Conservation (phyloP, 1,284 basidiomycete genomes). For the Rhodotorula sp. region DNA sequence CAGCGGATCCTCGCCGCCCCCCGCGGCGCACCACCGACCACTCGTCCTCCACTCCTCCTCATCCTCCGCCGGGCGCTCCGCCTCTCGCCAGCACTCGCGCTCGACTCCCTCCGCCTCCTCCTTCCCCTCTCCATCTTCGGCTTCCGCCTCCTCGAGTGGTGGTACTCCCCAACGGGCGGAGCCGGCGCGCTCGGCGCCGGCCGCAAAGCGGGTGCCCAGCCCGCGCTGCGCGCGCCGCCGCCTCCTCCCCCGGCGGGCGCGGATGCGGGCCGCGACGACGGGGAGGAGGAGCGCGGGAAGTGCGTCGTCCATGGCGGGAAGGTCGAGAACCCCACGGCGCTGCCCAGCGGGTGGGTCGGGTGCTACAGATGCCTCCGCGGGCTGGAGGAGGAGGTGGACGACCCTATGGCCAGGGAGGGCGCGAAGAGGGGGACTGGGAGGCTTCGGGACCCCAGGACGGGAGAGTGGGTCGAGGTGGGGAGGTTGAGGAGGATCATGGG, state of each 20-base stretch:
- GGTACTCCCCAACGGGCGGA: slow-evolving; percentile 92
- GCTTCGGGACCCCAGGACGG: slow-evolving; percentile 23
- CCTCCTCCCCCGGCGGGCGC: slow-evolving; percentile 67
- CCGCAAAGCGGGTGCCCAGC: slow-evolving; percentile 21
- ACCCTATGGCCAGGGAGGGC: not conserved
- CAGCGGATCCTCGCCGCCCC: slow-evolving; percentile 14
- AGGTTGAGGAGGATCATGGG: slow-evolving; percentile 32
- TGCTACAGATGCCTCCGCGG: slow-evolving; percentile 92
- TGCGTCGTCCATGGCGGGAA: slow-evolving; percentile 78
- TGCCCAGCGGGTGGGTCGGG: slow-evolving; percentile 92
- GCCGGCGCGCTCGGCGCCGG: slow-evolving; percentile 52
- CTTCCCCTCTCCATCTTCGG: slow-evolving; percentile 92
- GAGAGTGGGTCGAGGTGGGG: slow-evolving; percentile 22
- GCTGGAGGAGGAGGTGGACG: slow-evolving; percentile 65
- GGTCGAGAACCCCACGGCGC: slow-evolving; percentile 83
- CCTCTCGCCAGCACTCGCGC: slow-evolving; percentile 28
- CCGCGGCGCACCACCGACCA: slow-evolving; percentile 52
- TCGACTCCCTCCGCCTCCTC: slow-evolving; percentile 52
- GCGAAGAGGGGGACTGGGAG: slow-evolving; percentile 6
- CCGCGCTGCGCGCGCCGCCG: slow-evolving; percentile 57
- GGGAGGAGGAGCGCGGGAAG: slow-evolving; percentile 63
- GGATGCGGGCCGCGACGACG: slow-evolving; percentile 62
- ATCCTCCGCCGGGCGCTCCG: slow-evolving; percentile 25
- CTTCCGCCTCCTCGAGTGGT: slow-evolving; percentile 98
- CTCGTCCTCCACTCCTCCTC: slow-evolving; percentile 21